Evolutionary conservation across 345 rosid genomes (phyloP).

Genomic region (Erucastrum elatum): DNA sequence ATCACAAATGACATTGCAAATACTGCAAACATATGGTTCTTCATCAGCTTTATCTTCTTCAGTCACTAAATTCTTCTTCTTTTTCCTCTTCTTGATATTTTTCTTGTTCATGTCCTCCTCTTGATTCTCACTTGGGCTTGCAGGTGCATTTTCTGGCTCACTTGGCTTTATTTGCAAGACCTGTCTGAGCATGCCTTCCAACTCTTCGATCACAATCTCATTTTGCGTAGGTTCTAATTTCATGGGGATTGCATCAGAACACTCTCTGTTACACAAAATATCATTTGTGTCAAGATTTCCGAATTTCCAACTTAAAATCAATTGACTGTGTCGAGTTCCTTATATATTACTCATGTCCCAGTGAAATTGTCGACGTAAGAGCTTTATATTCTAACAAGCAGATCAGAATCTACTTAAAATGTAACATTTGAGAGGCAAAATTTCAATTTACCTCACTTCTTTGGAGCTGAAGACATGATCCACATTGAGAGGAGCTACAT

Average conservation of each 20-base stretch:
- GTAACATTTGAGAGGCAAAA: not conserved
- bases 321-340: no score
- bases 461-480: conserved; percentile 10
- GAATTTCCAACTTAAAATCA: no score
- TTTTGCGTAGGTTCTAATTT: conserved; percentile 43
- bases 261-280: conserved; percentile 37
- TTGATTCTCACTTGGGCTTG: conserved; percentile 5
- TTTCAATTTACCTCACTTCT: conserved; percentile 47
- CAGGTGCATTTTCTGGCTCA: conserved; percentile 8
- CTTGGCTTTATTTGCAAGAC: conserved; percentile 17
- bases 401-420: not conserved
- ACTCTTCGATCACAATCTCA: conserved; percentile 42
- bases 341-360: no score
- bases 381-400: not conserved
- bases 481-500: not conserved
- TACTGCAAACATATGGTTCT: conserved; percentile 9
- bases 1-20: conserved; percentile 11
- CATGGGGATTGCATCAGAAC: conserved; percentile 40
- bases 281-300: not conserved
- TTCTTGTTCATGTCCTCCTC: conserved; percentile 18
- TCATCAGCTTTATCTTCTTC: not conserved
- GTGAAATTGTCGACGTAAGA: not conserved
- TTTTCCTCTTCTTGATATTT: not conserved
- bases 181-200: conserved; percentile 34
- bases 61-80: conserved; percentile 22